Evolutionary conservation across 2,329 filamentous ascomycete species (phyloP), one percentile per base, ranked within the genome.

Genomic region (Rhinocladiella mackenziei): DNA sequence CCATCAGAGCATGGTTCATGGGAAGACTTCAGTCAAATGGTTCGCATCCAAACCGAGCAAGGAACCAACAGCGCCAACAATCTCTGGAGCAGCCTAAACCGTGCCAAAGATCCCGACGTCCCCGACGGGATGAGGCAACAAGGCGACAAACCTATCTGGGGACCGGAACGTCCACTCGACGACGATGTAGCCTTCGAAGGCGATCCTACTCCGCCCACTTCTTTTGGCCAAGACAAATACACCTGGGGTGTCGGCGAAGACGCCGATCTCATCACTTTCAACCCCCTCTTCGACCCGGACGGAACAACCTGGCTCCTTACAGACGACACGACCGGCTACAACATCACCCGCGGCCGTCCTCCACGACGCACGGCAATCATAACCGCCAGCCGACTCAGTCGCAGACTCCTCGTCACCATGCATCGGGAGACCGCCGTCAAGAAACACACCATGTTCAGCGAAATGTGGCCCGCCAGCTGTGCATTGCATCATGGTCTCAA

Each of bases 381-480:
- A 62, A 91, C 89, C 0, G 83, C 89, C 0, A 84, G 84, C 1
- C 81, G 91, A 40, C 84, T 97, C 68, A 92, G 85, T 9, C 81
- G 82, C 36, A 80, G 80, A 34, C 78, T 96, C 35, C 75, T 97
- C 10, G 72, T 81, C 50, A 83, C 83, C 13, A 97, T 97, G 91
- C 91, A 97, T 70, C 78, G 81, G 43, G 89, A 95, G 70, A 95
- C 89, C 3, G 80, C 82, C 20, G 77, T 86, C 58, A 83, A 84
- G 60, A 89, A 89, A 57, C 86, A 94, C 65, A 86, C 86, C 53
- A 94, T 92, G 71, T 94, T 94, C 63, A 86, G 89, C 0, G 91
- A 97, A 66, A 96, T 96, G 89, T 96, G 88, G 88, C 87, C 89
- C 0, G 83, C 84, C 1, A 92, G 86, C 0, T 81, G 86, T 1